Percentiles rank a stretch among this genome's conserved stretches.
Conservation (phyloP, 768 basidiomycete genomes). For the Tricholoma terreum region DNA sequence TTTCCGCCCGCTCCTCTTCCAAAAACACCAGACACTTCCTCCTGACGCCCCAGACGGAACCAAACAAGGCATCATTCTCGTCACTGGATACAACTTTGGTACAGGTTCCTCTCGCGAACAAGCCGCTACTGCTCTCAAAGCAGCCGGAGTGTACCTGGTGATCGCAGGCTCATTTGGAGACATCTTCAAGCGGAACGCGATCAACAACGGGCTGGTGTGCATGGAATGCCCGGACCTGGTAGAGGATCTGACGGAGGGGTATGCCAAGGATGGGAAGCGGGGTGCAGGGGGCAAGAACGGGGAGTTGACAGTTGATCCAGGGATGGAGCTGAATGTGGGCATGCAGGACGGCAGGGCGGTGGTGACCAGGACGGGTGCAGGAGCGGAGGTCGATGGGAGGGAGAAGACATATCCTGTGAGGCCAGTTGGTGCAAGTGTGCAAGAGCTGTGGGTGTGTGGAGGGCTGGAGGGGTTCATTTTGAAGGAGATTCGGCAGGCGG, state of each 20-base stretch:
- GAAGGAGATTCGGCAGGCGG: slow-evolving; percentile 54
- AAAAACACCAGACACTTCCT: slow-evolving; percentile 35
- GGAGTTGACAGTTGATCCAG: slow-evolving; percentile 79
- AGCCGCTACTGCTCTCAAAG: slow-evolving; percentile 94
- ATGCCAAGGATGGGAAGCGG: slow-evolving; percentile 70
- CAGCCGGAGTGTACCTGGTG: slow-evolving; percentile 89
- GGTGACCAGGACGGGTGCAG: slow-evolving; percentile 39
- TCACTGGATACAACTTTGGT: slow-evolving; percentile 97
- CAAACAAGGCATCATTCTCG: slow-evolving; percentile 71
- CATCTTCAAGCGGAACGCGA: slow-evolving; percentile 98
- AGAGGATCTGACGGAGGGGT: slow-evolving; percentile 70
- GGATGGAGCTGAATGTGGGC: slow-evolving; percentile 58
- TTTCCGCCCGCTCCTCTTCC: slow-evolving; percentile 71
- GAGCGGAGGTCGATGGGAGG: slow-evolving; percentile 47
- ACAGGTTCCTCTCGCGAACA: slow-evolving; percentile 98
- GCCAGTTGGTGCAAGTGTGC: slow-evolving; percentile 88
- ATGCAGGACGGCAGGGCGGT: slow-evolving; percentile 71
- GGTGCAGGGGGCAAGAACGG: slow-evolving; percentile 79
- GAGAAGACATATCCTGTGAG: slow-evolving; percentile 61
- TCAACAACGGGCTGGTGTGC: slow-evolving; percentile 97
- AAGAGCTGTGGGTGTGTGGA: slow-evolving; percentile 96
- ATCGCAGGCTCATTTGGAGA: slow-evolving; percentile 99
- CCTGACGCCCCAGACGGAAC: slow-evolving; percentile 19
- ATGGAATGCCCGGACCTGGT: slow-evolving; percentile 91
- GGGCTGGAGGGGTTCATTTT: slow-evolving; percentile 91